Evolutionary conservation across 441 rosid genomes (phyloP).

Genomic region (Aquilaria agallochum): DNA sequence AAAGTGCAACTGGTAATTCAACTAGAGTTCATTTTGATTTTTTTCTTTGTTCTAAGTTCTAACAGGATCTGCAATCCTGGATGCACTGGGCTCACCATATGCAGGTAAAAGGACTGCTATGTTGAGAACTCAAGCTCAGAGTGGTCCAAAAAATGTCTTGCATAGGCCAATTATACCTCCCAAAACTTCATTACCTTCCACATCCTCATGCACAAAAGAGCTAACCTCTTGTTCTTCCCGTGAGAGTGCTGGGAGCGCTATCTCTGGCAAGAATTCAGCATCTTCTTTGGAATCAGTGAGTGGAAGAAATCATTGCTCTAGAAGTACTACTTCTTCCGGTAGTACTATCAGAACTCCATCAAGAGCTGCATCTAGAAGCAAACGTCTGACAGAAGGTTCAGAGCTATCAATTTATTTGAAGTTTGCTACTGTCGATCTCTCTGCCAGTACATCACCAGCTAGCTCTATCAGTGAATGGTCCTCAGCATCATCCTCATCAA

Average conservation of each 20-base stretch:
- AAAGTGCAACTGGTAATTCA: constrained; percentile 36
- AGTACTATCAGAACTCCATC: constrained; percentile 23
- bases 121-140: constrained; percentile 28
- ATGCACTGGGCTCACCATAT: constrained; percentile 16
- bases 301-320: constrained; percentile 35
- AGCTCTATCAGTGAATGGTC: constrained; percentile 87
- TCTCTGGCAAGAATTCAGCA: constrained; percentile 42
- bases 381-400: constrained; percentile 32
- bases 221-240: constrained; percentile 59
- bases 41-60: constrained; percentile 11
- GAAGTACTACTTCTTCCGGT: constrained; percentile 26
- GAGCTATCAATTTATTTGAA: constrained; percentile 37
- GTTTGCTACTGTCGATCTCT: constrained; percentile 35
- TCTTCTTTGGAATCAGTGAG: constrained; percentile 30
- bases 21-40: constrained; percentile 9
- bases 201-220: constrained; percentile 46
- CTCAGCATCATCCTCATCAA: constrained; percentile 46
- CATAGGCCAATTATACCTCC: constrained; percentile 44
- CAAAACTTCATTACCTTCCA: constrained; percentile 44
- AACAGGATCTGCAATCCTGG: constrained; percentile 5
- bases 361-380: constrained; percentile 35
- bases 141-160: constrained; percentile 33
- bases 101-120: constrained; percentile 46
- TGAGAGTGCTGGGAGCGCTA: constrained; percentile 59
- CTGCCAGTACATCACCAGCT: constrained; percentile 56